Evolutionary conservation across 2,329 filamentous ascomycete species (phyloP).

Genomic region (Claviceps sp.): DNA sequence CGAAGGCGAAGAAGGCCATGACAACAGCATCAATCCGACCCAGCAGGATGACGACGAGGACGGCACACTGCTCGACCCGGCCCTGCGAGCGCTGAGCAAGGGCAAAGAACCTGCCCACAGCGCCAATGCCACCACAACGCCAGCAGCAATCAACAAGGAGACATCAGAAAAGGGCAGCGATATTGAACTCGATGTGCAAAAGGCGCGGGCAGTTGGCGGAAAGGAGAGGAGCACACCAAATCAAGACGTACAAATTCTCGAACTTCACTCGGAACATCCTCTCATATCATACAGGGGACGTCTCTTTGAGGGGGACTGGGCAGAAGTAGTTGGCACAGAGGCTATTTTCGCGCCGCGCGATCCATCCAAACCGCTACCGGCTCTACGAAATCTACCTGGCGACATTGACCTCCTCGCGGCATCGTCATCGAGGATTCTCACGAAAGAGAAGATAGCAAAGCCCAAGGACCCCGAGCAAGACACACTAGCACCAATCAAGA

Average conservation of each 20-base stretch:
- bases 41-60: conserved; percentile 3
- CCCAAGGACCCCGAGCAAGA: conserved; percentile 26
- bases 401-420: conserved; percentile 56
- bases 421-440: conserved; percentile 48
- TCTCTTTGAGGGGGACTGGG: conserved; percentile 71
- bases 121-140: background rate
- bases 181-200: conserved; percentile 1
- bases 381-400: conserved; percentile 30
- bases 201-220: background rate
- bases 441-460: conserved; percentile 41
- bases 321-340: conserved; percentile 72
- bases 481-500: conserved; percentile 24
- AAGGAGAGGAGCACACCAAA: conserved; percentile 3
- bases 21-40: background rate
- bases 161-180: background rate
- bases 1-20: conserved; percentile 6
- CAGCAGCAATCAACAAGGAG: background rate
- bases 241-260: conserved; percentile 62
- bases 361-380: conserved; percentile 18
- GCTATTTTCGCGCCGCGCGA: conserved; percentile 51
- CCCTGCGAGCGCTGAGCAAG: conserved; percentile 3
- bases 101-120: conserved; percentile 7
- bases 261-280: conserved; percentile 63
- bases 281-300: conserved; percentile 68
- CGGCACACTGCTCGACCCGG: conserved; percentile 6